Evolutionary conservation across 1,284 basidiomycete genomes (phyloP).

Genomic region (Papiliotrema flavescens): DNA sequence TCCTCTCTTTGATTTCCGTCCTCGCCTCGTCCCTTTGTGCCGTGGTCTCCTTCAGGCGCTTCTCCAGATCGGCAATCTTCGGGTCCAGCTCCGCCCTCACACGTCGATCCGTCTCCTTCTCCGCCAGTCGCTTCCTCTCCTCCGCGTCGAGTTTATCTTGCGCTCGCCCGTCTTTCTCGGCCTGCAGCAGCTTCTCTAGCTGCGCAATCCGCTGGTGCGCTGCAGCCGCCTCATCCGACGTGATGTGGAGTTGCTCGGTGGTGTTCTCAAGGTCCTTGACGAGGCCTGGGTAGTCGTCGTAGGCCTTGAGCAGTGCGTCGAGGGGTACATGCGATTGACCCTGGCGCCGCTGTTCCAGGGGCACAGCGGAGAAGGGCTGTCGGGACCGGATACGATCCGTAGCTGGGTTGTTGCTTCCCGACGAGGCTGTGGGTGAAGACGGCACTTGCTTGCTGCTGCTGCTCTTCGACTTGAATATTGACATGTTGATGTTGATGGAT

Average conservation of each 20-base stretch:
- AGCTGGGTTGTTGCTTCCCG: background rate
- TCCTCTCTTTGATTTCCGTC: background rate
- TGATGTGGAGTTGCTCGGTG: background rate
- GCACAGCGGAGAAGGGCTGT: conserved; percentile 1
- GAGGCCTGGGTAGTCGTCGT: conserved; percentile 1
- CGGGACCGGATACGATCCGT: background rate
- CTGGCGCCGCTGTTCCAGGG: background rate
- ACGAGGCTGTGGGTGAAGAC: no score
- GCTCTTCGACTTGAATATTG: no score
- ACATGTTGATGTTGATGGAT: no score
- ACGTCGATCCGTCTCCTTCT: background rate
- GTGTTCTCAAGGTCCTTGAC: conserved; percentile 1
- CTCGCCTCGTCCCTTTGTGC: background rate
- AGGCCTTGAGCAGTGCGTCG: background rate
- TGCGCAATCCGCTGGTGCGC: background rate
- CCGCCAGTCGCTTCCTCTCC: background rate
- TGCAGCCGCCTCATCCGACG: background rate
- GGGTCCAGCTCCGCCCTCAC: background rate
- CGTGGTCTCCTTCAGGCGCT: background rate
- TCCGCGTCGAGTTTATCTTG: background rate
- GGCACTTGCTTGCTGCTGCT: no score
- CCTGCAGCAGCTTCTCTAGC: background rate
- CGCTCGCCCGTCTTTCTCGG: background rate
- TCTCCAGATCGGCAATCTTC: conserved; percentile 1
- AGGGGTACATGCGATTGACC: background rate